These are phyloP conservation scores for Xylariales sp. DNA, from an alignment of 2,329 filamentous ascomycete species.

Conservation along the genomic window DNA sequence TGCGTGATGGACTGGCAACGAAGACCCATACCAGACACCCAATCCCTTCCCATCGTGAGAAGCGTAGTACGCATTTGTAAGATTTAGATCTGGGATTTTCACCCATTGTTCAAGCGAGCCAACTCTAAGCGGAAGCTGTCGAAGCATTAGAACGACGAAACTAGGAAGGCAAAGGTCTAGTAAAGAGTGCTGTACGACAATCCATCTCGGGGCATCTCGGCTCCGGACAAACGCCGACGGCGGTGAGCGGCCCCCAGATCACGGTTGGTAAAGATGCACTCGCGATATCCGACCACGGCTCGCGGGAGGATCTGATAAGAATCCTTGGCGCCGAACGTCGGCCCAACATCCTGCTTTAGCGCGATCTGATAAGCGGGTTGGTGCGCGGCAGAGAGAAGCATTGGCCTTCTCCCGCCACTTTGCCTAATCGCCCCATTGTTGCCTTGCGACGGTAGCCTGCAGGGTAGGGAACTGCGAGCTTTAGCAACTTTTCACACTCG, in stretches of 20 bases:
- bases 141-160: background rate
- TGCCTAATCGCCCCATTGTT: background rate
- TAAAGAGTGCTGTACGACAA: background rate
- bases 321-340: constrained; percentile 14
- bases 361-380: constrained; percentile 27
- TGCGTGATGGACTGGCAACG: background rate
- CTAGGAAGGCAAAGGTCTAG: background rate
- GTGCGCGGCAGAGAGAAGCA: background rate
- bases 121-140: constrained; percentile 22
- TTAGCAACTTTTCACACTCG: too few species aligned
- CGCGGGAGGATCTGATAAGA: constrained; percentile 25
- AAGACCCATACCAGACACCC: background rate
- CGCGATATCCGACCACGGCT: background rate
- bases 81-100: background rate
- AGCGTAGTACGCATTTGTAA: background rate
- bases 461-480: background rate
- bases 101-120: background rate
- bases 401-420: constrained; percentile 1
- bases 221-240: constrained; percentile 12
- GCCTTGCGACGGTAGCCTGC: background rate
- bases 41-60: background rate
- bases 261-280: constrained; percentile 1
- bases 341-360: constrained; percentile 4
- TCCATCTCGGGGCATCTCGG: constrained; percentile 14
- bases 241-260: constrained; percentile 1